Evolutionary conservation across 805 yeast species (phyloP), one percentile per base, ranked within the genome.

Genomic region (Yamadazyma endophytica): DNA sequence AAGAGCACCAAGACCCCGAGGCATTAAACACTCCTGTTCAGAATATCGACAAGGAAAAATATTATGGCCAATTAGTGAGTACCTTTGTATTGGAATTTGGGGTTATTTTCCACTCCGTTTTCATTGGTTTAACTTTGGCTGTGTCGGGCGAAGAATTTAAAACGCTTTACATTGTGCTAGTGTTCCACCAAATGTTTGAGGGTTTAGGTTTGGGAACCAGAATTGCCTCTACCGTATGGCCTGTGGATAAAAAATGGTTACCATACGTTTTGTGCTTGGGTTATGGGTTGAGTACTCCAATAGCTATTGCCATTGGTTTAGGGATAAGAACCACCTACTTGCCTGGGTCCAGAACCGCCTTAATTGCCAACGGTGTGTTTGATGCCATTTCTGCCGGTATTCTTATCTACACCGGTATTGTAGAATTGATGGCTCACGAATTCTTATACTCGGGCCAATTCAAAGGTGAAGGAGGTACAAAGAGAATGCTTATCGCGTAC

Each of bases 151-250:
- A 75, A 2, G 90, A 82, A 51, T 85, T 84, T 50, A 72, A 64
- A 36, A 72, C 84, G 5, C 61, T 85, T 29, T 84, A 81, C 54
- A 70, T 81, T 40, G 95, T 82, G n/a, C 40, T 64, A 26, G 73
- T 79, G 4, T 77, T 76, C 67, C 88, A 86, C 53, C 95, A 85
- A 57, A 67, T 79, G 65, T 85, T 85, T 50, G 95, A 85, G 60
- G 95, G 95, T 29, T 66, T 86, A 29, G 95, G 95, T 37, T 64
- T 86, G 42, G 95, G 95, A 15, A 72, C 90, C 6, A 74, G 95
- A 55, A 56, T 64, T 32, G 67, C 70, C 4, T 43, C 52, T 9
- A 56, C 64, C 3, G 31, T 40, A 13, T 64, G 70, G 70, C 63
- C 64, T 4, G 44, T 42, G 20, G 40, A 42, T 25, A 56, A 54